phyloP scores from a whole-genome alignment of 2,329 filamentous ascomycete species.

The Orbilia oligospora region DNA sequence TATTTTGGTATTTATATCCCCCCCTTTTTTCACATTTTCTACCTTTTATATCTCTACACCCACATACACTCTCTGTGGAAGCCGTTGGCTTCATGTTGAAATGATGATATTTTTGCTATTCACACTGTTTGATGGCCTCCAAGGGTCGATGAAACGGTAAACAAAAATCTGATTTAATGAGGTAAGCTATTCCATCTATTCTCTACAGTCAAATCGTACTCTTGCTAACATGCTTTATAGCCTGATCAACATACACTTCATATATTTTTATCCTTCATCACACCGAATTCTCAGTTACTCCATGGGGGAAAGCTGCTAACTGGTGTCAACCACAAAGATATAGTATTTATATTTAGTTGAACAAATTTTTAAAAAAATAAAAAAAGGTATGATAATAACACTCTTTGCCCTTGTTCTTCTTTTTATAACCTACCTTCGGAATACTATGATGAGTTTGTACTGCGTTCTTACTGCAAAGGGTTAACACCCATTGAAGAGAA shows the following conservation, averaged over 20 bases:
- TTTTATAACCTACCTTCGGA: background rate
- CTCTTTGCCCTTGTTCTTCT: background rate
- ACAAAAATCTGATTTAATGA: constrained; percentile 70
- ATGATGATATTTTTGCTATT: constrained; percentile 67
- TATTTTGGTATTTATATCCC: constrained; percentile 58
- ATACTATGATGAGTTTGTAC: constrained; percentile 65
- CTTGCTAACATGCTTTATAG: constrained; percentile 53
- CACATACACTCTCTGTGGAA: constrained; percentile 63
- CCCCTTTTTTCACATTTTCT: constrained; percentile 49
- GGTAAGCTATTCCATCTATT: constrained; percentile 64
- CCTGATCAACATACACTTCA: constrained; percentile 57
- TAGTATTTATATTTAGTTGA: background rate
- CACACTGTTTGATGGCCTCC: constrained; percentile 68
- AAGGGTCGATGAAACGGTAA: constrained; percentile 64
- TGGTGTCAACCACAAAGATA: background rate
- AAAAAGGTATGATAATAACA: background rate
- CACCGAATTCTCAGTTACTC: background rate
- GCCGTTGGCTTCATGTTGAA: constrained; percentile 60
- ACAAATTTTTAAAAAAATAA: background rate
- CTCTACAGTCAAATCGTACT: constrained; percentile 29
- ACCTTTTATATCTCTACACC: constrained; percentile 43
- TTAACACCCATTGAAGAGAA: constrained; percentile 65
- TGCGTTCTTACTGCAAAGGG: constrained; percentile 60
- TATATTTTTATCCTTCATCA: constrained; percentile 8
- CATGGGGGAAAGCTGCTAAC: constrained; percentile 31